These are phyloP conservation scores for Linum trigynum DNA, from an alignment of 345 rosid species.

Conservation along the genomic window DNA sequence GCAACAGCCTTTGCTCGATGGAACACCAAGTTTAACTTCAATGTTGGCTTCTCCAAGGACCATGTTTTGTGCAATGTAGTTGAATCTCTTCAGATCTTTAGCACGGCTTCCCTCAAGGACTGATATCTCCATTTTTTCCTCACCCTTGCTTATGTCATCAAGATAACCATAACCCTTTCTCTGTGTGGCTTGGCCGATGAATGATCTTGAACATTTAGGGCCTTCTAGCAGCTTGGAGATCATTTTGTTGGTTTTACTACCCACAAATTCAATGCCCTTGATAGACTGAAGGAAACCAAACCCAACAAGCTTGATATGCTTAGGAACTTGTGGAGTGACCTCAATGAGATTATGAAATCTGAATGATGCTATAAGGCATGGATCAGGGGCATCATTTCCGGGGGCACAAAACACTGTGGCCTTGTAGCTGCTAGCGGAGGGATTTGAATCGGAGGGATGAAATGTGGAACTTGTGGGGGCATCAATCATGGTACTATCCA, in stretches of 20 bases:
- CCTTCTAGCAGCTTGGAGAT: too few species aligned
- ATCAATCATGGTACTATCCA: constrained; percentile 30
- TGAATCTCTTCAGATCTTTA: constrained; percentile 45
- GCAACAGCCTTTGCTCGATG: constrained; percentile 41
- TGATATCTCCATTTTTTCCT: constrained; percentile 53
- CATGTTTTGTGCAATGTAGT: constrained; percentile 48
- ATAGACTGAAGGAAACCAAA: constrained; percentile 25
- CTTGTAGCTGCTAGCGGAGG: too few species aligned
- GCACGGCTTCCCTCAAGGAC: constrained; percentile 60
- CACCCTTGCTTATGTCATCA: constrained; percentile 58
- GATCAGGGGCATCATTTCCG: constrained; percentile 17
- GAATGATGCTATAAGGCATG: constrained; percentile 4
- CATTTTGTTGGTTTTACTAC: too few species aligned
- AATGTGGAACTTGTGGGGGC: too few species aligned
- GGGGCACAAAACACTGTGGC: too few species aligned
- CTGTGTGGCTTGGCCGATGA: neutral
- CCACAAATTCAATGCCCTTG: constrained; percentile 10
- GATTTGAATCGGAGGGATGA: too few species aligned
- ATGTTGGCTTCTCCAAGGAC: constrained; percentile 48
- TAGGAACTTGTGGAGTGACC: constrained; percentile 13
- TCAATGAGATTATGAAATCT: constrained; percentile 3
- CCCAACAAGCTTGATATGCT: neutral
- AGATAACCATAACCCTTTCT: constrained; percentile 38
- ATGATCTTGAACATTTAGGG: too few species aligned
- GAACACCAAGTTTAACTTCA: constrained; percentile 34